phyloP scores from a whole-genome alignment of 1,139 yeast genomes.

The Saccharomyces hybrid region DNA sequence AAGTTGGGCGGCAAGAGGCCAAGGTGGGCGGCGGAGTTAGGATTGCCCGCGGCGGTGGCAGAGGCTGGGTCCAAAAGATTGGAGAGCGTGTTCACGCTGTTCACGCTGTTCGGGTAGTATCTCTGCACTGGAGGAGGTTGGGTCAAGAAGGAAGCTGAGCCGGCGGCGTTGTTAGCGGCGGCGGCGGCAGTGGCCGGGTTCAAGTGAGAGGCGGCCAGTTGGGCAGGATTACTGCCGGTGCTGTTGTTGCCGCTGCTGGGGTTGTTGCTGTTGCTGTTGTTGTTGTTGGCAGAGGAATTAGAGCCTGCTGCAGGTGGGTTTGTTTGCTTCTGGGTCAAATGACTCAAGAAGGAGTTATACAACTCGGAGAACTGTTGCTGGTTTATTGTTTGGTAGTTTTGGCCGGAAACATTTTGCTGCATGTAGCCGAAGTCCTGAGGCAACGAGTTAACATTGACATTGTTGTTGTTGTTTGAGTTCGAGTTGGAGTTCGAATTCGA shows the following conservation, averaged over 20 bases:
- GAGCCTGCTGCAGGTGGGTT: slow-evolving; percentile 10
- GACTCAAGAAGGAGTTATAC: slow-evolving; percentile 26
- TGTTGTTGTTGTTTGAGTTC: slow-evolving; percentile 7
- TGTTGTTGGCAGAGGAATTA: slow-evolving; percentile 2
- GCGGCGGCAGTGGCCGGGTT: slow-evolving; percentile 19
- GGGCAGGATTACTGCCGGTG: slow-evolving; percentile 3
- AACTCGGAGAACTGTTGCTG: slow-evolving; percentile 27
- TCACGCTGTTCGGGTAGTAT: slow-evolving; percentile 3
- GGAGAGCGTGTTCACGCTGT: slow-evolving; percentile 2
- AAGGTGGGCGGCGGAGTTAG: background rate
- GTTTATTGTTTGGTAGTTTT: slow-evolving; percentile 13
- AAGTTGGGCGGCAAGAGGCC: background rate
- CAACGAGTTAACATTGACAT: slow-evolving; percentile 5
- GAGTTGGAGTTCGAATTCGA: slow-evolving; percentile 2
- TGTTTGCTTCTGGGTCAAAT: slow-evolving; percentile 24
- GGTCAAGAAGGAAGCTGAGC: slow-evolving; percentile 1
- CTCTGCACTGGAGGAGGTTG: slow-evolving; percentile 3
- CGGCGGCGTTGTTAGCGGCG: slow-evolving; percentile 8
- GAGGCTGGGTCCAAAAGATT: slow-evolving; percentile 3
- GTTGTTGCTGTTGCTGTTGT: background rate
- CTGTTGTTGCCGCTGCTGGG: background rate
- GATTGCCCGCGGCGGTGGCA: slow-evolving; percentile 9
- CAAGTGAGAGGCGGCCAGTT: slow-evolving; percentile 13
- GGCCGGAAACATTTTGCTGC: slow-evolving; percentile 10
- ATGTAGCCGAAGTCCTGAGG: slow-evolving; percentile 18